Conservation (phyloP, 805 yeast genomes). For the Tetrapisispora fleetii region DNA sequence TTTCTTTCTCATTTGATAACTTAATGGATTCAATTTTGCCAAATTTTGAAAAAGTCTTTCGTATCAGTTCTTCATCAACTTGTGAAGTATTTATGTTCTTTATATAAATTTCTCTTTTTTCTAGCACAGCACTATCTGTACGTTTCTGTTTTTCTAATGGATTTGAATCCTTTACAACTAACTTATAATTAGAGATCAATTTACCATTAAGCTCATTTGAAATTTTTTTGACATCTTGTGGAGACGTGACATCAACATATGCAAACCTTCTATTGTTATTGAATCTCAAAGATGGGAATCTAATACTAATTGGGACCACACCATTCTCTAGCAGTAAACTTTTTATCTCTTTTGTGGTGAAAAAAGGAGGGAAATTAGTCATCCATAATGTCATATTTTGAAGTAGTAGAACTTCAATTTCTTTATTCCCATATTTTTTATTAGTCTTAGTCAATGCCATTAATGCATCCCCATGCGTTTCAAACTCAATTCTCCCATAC, state of each 20-base stretch:
- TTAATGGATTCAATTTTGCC: conserved; percentile 46
- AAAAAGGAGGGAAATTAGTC: conserved; percentile 60
- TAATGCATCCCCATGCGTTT: conserved; percentile 36
- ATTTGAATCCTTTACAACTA: conserved; percentile 55
- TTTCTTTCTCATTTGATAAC: conserved; percentile 13
- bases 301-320: conserved; percentile 34
- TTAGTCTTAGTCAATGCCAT: conserved; percentile 52
- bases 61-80: conserved; percentile 33
- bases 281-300: conserved; percentile 55
- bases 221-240: conserved; percentile 39
- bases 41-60: conserved; percentile 34
- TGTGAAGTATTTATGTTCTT: conserved; percentile 41
- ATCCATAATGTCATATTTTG: conserved; percentile 54
- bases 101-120: conserved; percentile 49
- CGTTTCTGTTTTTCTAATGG: conserved; percentile 38
- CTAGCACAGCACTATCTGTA: conserved; percentile 36
- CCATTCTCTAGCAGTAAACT: conserved; percentile 35
- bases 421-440: conserved; percentile 36
- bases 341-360: conserved; percentile 32
- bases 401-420: conserved; percentile 38
- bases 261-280: conserved; percentile 59
- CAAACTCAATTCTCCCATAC: conserved; percentile 52
- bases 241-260: conserved; percentile 47
- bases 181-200: conserved; percentile 29
- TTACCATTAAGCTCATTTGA: conserved; percentile 33